Conservation (phyloP, 176 grass and related monocot genomes). For the Zoysia japonica region DNA sequence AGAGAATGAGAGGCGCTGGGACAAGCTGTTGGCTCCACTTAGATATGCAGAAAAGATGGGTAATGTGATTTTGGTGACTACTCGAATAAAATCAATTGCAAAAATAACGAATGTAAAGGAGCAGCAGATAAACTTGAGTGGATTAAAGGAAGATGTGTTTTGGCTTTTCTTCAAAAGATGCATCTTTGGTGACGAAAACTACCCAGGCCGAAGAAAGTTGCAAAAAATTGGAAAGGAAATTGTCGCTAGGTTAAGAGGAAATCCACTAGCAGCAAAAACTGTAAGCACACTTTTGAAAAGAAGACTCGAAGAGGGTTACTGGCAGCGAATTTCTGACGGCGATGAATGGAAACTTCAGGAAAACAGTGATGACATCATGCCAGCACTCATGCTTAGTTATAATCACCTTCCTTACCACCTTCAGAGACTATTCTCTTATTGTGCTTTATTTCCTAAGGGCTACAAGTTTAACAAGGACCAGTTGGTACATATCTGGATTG, state of each 20-base stretch:
- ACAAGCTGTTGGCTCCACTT: slow-evolving; percentile 50
- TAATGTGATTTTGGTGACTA: slow-evolving; percentile 51
- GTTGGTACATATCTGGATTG: slow-evolving; percentile 46
- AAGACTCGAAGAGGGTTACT: slow-evolving; percentile 7
- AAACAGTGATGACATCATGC: slow-evolving; percentile 24
- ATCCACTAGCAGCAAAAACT: slow-evolving; percentile 59
- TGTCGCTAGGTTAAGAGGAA: slow-evolving; percentile 42
- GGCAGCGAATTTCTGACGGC: slow-evolving; percentile 38
- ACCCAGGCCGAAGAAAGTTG: slow-evolving; percentile 1
- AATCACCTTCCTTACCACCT: slow-evolving; percentile 33
- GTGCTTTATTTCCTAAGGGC: slow-evolving; percentile 59
- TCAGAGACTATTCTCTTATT: slow-evolving; percentile 45
- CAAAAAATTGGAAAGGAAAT: slow-evolving; percentile 41
- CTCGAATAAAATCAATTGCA: slow-evolving; percentile 43
- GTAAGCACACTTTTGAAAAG: slow-evolving; percentile 43
- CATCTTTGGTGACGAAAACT: slow-evolving; percentile 43
- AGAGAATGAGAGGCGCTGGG: slow-evolving; percentile 46
- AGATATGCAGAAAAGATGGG: slow-evolving; percentile 40
- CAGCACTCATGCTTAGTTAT: slow-evolving; percentile 52
- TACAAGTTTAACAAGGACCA: slow-evolving; percentile 45
- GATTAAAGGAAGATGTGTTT: slow-evolving; percentile 39
- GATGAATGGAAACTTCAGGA: slow-evolving; percentile 36
- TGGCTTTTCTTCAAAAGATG: slow-evolving; percentile 42
- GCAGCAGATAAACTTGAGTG: slow-evolving; percentile 36
- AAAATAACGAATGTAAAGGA: not conserved